Conservation (phyloP, 2,329 filamentous ascomycete species). For the Nothophaeocryptopus gaeumannii region DNA sequence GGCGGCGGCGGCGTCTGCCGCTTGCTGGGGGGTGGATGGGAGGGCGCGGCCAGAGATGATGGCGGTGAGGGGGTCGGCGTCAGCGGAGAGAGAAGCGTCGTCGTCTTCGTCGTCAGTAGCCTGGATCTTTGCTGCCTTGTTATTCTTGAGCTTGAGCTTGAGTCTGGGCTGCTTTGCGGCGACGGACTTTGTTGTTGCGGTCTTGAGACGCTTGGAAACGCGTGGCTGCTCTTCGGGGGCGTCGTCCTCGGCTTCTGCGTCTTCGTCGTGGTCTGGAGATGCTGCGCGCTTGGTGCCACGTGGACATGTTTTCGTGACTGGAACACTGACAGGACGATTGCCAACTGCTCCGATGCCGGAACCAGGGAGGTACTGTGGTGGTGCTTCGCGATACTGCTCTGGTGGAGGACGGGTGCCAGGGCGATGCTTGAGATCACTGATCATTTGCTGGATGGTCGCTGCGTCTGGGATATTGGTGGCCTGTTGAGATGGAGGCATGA, state of each 20-base stretch:
- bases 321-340: constrained; percentile 1
- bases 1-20: constrained; percentile 15
- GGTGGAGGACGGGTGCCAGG: constrained; percentile 1
- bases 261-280: background rate
- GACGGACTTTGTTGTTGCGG: background rate
- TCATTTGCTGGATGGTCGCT: background rate
- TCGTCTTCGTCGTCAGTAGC: background rate
- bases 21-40: constrained; percentile 22
- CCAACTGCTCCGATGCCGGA: constrained; percentile 5
- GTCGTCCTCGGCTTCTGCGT: background rate
- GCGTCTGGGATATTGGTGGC: background rate
- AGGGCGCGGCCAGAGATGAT: constrained; percentile 24
- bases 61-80: background rate
- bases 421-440: constrained; percentile 1
- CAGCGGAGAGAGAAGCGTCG: background rate
- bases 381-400: background rate
- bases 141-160: background rate
- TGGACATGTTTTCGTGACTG: constrained; percentile 9
- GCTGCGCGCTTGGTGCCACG: background rate
- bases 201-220: background rate
- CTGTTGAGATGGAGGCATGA: background rate
- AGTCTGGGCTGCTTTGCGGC: background rate
- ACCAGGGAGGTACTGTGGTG: constrained; percentile 5
- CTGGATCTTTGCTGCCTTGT: background rate
- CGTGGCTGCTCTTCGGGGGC: background rate